phyloP scores from a whole-genome alignment of 768 basidiomycete species.

The Suillus placidus region DNA sequence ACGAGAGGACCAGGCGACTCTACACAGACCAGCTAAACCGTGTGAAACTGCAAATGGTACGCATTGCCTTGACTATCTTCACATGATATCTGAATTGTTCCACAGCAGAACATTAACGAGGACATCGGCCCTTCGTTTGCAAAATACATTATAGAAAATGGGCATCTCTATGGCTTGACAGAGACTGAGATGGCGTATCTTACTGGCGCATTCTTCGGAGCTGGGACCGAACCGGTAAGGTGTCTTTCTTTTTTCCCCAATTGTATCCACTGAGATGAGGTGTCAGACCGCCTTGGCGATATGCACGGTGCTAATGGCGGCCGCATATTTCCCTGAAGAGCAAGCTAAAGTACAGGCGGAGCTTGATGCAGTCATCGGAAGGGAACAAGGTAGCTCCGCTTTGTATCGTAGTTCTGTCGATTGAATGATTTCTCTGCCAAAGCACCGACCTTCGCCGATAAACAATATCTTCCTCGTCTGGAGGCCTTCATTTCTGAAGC shows the following conservation, averaged over 20 bases:
- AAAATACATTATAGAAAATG: not conserved
- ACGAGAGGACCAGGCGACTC: not conserved
- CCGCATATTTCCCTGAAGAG: conserved; percentile 51
- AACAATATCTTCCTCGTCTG: not conserved
- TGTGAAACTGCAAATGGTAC: not conserved
- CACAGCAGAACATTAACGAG: not conserved
- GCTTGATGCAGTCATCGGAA: conserved; percentile 51
- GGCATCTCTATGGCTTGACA: not conserved
- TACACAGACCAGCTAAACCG: not conserved
- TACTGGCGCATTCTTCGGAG: not conserved
- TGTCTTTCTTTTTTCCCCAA: not conserved
- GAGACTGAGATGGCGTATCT: not conserved
- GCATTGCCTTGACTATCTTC: not conserved
- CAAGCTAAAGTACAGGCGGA: conserved; percentile 52
- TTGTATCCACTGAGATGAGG: not conserved
- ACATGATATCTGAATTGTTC: not conserved
- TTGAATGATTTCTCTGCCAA: conserved; percentile 14
- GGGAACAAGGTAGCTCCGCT: conserved; percentile 22
- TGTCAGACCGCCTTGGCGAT: conserved; percentile 50
- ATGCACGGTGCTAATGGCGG: conserved; percentile 50
- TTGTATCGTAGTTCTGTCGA: conserved; percentile 5
- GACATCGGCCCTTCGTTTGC: not conserved
- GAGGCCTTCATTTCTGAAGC: not conserved
- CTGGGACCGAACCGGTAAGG: not conserved
- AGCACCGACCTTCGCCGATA: not conserved